Percentiles rank a stretch among this genome's conserved stretches.
Evolutionary conservation across 352 stramenopile species (phyloP).

Genomic region (Phytopythium chamaehyphon): DNA sequence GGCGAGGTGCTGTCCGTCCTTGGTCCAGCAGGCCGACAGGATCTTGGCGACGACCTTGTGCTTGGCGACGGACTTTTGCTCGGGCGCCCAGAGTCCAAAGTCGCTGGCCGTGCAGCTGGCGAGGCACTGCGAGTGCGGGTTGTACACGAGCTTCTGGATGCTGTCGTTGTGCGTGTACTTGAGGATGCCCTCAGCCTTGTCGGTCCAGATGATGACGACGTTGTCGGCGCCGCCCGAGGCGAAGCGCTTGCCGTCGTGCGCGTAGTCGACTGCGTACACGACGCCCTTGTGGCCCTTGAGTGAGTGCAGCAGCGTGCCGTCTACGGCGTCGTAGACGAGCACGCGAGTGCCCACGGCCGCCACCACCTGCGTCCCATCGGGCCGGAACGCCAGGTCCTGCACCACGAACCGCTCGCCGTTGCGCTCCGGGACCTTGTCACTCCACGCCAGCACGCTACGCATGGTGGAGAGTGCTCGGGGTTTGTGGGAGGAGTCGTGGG

Average conservation of each 20-base stretch:
- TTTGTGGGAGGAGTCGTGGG: not conserved
- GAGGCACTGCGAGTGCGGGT: slow-evolving; percentile 89
- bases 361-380: slow-evolving; percentile 87
- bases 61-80: slow-evolving; percentile 93
- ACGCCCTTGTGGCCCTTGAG: slow-evolving; percentile 90
- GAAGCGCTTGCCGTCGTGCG: slow-evolving; percentile 90
- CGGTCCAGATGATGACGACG: slow-evolving; percentile 96
- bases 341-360: slow-evolving; percentile 90
- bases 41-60: slow-evolving; percentile 94
- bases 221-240: slow-evolving; percentile 92
- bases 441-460: slow-evolving; percentile 78
- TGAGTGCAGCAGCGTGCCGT: slow-evolving; percentile 89
- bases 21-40: slow-evolving; percentile 88
- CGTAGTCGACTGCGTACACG: slow-evolving; percentile 92
- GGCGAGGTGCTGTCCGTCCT: slow-evolving; percentile 89
- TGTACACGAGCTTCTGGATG: slow-evolving; percentile 92
- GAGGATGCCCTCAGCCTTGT: slow-evolving; percentile 92
- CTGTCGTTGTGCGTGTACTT: slow-evolving; percentile 96
- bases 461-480: slow-evolving; percentile 20
- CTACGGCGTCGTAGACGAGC: slow-evolving; percentile 89
- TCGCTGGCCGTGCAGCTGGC: slow-evolving; percentile 92
- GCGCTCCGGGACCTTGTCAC: slow-evolving; percentile 83
- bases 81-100: slow-evolving; percentile 92
- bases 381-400: slow-evolving; percentile 88
- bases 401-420: slow-evolving; percentile 86